Evolutionary conservation across 2,329 filamentous ascomycete species (phyloP), one percentile per base, ranked within the genome.

Genomic region (Apiospora phragmitis): DNA sequence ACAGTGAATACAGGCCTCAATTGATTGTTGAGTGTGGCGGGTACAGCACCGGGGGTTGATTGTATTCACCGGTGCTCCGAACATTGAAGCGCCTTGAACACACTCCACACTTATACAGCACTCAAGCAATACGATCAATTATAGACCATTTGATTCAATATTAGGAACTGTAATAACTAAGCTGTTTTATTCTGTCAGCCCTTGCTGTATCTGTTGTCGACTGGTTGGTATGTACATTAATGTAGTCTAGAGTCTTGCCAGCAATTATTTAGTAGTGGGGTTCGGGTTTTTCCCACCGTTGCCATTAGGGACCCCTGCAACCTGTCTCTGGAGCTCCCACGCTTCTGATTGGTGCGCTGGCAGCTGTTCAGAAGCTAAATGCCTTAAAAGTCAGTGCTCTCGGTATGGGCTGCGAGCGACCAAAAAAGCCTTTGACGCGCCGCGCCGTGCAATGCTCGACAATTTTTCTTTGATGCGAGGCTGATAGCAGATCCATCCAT

Each of bases 391-490:
- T 59, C 51, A 18, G 51, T 59, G 51, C 51, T 59, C 16, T 59
- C 29, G 51, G 32, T 38, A 38, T 32, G 32, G 38, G 32, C 45
- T 49, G 4, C 21, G n/a, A n/a, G n/a, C n/a, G n/a, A n/a, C 8
- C 5, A 7, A 18, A 62, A 35, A 59, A 59, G 51, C 51, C 51
- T 59, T 59, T 35, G 51, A 59, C 51, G 51, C 51, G 51, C 49
- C 26, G 49, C 24, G 41, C 43, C 43, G 43, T 45, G 43, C 43
- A 41, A 12, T 21, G 51, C 51, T 59, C 51, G 51, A 59, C 51
- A 59, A 59, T 62, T 62, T 62, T 62, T 62, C 55, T 62, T 62
- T 62, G 55, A 45, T 29, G 41, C 65, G 38, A 67, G 65, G 65
- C 65, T 67, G 65, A 67, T 41, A 67, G 42, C n/a, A 45, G 18